These are phyloP conservation scores for Phytopythium oedochilum DNA, from an alignment of 352 stramenopile species.

Conservation along the genomic window DNA sequence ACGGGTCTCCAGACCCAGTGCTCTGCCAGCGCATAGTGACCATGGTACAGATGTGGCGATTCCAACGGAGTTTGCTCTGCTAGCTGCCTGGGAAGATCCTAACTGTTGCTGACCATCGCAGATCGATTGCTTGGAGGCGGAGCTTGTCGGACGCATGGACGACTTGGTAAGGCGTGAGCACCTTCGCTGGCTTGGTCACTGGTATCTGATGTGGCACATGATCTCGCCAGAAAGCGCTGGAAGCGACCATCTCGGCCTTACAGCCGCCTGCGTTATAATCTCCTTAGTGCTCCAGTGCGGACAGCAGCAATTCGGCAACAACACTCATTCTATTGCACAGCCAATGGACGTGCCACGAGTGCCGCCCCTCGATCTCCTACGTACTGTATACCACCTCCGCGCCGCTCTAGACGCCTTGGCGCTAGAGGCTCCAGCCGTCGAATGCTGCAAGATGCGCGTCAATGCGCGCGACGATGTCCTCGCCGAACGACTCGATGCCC, in stretches of 20 bases:
- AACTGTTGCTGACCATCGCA: neutral
- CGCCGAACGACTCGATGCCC: conserved; percentile 60
- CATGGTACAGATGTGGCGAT: too few relatives aligned
- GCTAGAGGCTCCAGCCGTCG: conserved; percentile 38
- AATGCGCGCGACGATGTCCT: conserved; percentile 59
- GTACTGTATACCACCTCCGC: conserved; percentile 2
- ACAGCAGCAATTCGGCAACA: neutral
- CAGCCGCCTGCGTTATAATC: neutral
- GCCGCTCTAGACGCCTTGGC: neutral
- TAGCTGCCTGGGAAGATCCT: too few relatives aligned
- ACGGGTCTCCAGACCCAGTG: conserved; percentile 21
- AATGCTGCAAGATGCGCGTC: conserved; percentile 61
- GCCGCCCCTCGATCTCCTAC: neutral
- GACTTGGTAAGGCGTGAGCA: neutral
- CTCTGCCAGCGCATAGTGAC: conserved; percentile 26
- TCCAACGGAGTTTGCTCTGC: too few relatives aligned
- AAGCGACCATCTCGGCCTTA: neutral
- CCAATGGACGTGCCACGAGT: neutral
- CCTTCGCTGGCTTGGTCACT: neutral
- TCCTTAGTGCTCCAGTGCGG: neutral
- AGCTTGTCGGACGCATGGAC: conserved; percentile 4
- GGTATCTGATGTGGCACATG: neutral
- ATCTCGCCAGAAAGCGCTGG: conserved; percentile 2
- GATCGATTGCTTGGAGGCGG: conserved; percentile 5
- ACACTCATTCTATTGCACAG: neutral